Base-by-base conservation (phyloP, 345 rosid genomes). In the Conringia planisiliqua region DNA sequence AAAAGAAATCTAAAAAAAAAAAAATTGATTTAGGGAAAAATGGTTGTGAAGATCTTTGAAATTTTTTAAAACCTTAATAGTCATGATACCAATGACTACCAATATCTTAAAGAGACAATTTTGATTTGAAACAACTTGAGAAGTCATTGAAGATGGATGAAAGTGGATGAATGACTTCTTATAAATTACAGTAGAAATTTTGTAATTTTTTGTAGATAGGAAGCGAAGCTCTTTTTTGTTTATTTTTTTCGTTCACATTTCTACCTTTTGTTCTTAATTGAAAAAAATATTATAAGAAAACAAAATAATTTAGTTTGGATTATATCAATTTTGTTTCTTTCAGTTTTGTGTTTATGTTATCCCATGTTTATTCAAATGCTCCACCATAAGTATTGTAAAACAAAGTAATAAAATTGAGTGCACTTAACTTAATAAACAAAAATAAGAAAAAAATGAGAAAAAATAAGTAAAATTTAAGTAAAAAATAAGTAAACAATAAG, bases 171-270 rank as follows among this genome's bases (percentile, higher is more conserved):
- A 27, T 27, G 50, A 57, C 9, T 33, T 57, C 4, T 72, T 59
- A 59, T 30, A 38, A 62, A 27, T 46, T 20, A 54, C 62, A 44
- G 1, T 18, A 58, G 42, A 74, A 52, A 74, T 18, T 43, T 9
- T 72, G 68, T 72, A 72, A 50, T 51, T 50, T 62, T 46, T 72
- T 72, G 76, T 73, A 65, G 66, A 66, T 57, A 59, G 8, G 39
- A 55, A 73, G 56, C 18, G 18, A 55, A 73, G 57, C 40, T 56
- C 24, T 17, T 46, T 16, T 66, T 35, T 17, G 18, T 55, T 52
- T 50, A 20, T 18, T 5, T 72, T 40, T 18, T 38, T 52, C 47
- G 2, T 14, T 64, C 56, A 52, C 62, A 73, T 3, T 63, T 29
- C 17, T 30, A 26, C 16, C 16, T 62, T 50, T 8, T 72, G 10